These are phyloP conservation scores for Sicyos edulis DNA, from an alignment of 306 rosid species.

Conservation along the genomic window DNA sequence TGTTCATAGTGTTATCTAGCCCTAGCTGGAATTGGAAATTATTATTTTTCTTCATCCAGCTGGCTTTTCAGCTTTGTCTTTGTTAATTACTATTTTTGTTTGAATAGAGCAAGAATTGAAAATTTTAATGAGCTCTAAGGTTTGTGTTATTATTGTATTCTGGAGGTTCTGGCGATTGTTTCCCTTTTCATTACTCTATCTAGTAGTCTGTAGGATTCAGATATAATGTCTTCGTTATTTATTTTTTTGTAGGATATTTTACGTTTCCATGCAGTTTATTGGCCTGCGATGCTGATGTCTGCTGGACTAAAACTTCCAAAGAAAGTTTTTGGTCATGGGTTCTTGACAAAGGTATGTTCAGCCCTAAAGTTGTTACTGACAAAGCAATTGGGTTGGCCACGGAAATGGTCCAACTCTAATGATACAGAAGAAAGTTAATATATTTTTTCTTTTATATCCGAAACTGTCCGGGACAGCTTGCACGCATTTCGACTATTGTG, in stretches of 20 bases:
- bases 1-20: neutral
- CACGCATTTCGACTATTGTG: too few relatives aligned
- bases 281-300: constrained; percentile 99
- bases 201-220: constrained; percentile 1
- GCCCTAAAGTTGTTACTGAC: neutral
- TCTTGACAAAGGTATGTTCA: constrained; percentile 75
- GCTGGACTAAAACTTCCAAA: constrained; percentile 87
- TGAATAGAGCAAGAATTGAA: neutral
- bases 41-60: too few relatives aligned
- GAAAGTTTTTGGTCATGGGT: constrained; percentile 95
- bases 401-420: too few relatives aligned
- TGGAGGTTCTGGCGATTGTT: neutral
- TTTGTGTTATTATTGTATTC: neutral
- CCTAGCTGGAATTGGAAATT: neutral
- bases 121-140: neutral
- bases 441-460: too few relatives aligned
- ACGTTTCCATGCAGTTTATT: constrained; percentile 93
- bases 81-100: neutral
- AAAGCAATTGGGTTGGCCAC: neutral
- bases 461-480: too few relatives aligned
- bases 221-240: constrained; percentile 7
- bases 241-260: constrained; percentile 67
- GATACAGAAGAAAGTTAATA: neutral
- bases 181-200: neutral
- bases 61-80: neutral